Evolutionary conservation across 768 basidiomycete species (phyloP).

Genomic region (Mycena epipterygia): DNA sequence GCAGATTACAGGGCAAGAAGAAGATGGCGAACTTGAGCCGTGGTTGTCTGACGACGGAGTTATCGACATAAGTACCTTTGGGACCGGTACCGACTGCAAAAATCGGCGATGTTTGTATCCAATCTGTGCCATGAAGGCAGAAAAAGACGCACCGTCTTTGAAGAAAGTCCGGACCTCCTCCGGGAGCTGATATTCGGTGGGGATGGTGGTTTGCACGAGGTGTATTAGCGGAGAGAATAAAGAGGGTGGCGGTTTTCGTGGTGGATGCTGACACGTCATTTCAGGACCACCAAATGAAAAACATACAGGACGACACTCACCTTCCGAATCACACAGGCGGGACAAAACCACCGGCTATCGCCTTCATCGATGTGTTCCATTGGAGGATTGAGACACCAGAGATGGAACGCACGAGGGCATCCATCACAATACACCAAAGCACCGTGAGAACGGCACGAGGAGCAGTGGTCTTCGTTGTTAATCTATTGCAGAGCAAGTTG

Average conservation of each 20-base stretch:
- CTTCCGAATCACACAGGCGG: conserved; percentile 75
- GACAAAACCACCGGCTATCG: conserved; percentile 88
- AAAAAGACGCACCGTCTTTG: conserved; percentile 78
- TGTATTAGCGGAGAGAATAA: conserved; percentile 81
- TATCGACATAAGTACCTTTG: conserved; percentile 89
- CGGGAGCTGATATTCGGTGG: conserved; percentile 88
- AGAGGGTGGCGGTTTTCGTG: conserved; percentile 74
- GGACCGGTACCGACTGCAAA: conserved; percentile 79
- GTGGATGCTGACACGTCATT: conserved; percentile 68
- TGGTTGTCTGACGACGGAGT: conserved; percentile 78
- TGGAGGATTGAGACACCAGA: conserved; percentile 97
- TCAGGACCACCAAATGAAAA: conserved; percentile 32
- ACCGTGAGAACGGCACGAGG: conserved; percentile 85
- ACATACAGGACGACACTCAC: conserved; percentile 54
- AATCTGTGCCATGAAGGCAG: conserved; percentile 18
- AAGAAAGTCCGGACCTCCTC: conserved; percentile 87
- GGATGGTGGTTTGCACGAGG: conserved; percentile 75
- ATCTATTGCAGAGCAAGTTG: conserved; percentile 48
- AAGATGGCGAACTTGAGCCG: conserved; percentile 81
- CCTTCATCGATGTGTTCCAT: conserved; percentile 90
- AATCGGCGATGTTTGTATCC: conserved; percentile 27
- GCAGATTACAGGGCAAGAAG: conserved; percentile 19
- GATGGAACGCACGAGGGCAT: conserved; percentile 95
- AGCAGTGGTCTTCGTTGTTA: conserved; percentile 86
- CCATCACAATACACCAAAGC: conserved; percentile 97